Evolutionary conservation across 129 eudicot genomes (phyloP), one percentile per base, ranked within the genome.

Genomic region (Arctium lappa): DNA sequence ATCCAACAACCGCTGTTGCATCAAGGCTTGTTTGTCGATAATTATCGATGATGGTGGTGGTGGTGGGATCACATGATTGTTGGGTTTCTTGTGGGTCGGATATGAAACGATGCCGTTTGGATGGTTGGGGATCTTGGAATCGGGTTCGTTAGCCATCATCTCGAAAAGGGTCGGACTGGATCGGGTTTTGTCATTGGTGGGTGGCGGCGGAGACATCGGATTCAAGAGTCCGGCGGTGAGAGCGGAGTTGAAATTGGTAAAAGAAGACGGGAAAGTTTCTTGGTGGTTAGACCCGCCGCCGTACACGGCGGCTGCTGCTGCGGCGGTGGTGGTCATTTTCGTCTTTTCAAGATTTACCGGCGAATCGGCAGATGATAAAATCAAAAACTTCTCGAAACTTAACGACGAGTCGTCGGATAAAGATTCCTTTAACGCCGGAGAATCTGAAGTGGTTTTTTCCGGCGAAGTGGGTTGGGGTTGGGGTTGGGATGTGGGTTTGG

Each of bases 151-250:
- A 1, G 97, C 90, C 99, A 95, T 95, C 97, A 95, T 95, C 53
- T 95, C 99, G 84, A 95, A 95, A 30, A 95, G 97, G 90, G 97
- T 95, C 37, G 99, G 99, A 87, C 94, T 92, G 46, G 94, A 88
- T 74, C 93, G 97, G 86, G 93, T 85, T 70, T 88, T 92, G 9
- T 88, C 92, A 7, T n/a, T 62, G 63, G 22, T 65, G 6, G 83
- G 71, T 4, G 86, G 87, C 34, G 83, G 84, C 33, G 97, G 97
- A 0, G 97, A 92, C 92, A 89, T 88, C 32, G 98, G 97, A 85
- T 92, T 92, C 16, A 95, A 88, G 8, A 93, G 86, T 7, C 97
- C 97, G 9, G 97, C 97, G 32, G 97, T 91, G 50, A 95, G 89
- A 0, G 97, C 97, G 29, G 93, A 89, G 88, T 94, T 94, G 82